Evolutionary conservation across 2,329 filamentous ascomycete genomes (phyloP).

Genomic region (Colletotrichum orbiculare): DNA sequence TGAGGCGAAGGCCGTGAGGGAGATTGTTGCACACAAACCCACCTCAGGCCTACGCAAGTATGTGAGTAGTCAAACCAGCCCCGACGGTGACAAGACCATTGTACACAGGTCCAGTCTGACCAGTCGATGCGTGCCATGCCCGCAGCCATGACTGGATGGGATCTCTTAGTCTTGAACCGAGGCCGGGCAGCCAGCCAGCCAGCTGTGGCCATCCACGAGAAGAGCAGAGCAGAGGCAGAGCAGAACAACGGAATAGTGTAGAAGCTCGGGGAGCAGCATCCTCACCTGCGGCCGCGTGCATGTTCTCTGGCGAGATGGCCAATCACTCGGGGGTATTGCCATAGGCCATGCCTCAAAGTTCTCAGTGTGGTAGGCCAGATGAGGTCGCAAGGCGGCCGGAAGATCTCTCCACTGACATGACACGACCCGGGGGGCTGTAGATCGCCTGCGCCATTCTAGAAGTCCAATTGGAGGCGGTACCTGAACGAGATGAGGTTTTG

Average conservation of each 20-base stretch:
- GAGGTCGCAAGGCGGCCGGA: slow-evolving; percentile 23
- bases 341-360: slow-evolving; percentile 18
- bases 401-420: slow-evolving; percentile 18
- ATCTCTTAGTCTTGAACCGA: not conserved
- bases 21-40: slow-evolving; percentile 28
- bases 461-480: slow-evolving; percentile 3
- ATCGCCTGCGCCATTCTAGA: slow-evolving; percentile 29
- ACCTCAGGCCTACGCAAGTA: slow-evolving; percentile 15
- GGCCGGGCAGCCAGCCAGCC: slow-evolving; percentile 22
- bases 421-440: slow-evolving; percentile 5
- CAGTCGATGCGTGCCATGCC: slow-evolving; percentile 24
- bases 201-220: slow-evolving; percentile 10
- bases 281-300: slow-evolving; percentile 30
- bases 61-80: not conserved
- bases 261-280: slow-evolving; percentile 25
- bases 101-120: slow-evolving; percentile 26
- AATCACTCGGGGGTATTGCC: slow-evolving; percentile 15
- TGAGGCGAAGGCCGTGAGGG: slow-evolving; percentile 6
- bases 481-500: no score
- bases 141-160: slow-evolving; percentile 9
- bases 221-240: not conserved
- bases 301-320: slow-evolving; percentile 33
- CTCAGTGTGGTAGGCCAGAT: slow-evolving; percentile 8
- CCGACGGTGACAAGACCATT: slow-evolving; percentile 21
- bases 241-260: not conserved